A percentile compares a stretch with the other conserved stretches of the same genome.
Evolutionary conservation across 73 alveolate species (phyloP).

Genomic region (Uronychia setigera): DNA sequence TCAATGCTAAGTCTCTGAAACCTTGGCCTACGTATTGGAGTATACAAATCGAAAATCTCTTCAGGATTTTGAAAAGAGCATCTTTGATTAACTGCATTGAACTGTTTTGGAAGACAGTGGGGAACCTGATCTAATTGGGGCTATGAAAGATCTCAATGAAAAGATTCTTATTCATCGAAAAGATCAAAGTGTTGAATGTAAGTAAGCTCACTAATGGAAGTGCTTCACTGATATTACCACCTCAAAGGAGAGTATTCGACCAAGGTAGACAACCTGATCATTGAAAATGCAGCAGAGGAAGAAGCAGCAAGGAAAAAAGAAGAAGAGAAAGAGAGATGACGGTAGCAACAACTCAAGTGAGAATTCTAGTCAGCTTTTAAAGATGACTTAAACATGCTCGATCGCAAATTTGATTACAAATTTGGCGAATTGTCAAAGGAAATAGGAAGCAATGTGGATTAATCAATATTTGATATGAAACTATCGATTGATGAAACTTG

Average conservation of each 20-base stretch:
- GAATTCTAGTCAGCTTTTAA: neutral
- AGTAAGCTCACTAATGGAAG: neutral
- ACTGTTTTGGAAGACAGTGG: neutral
- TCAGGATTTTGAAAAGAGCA: neutral
- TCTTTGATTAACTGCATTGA: neutral
- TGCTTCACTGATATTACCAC: neutral
- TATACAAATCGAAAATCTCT: neutral
- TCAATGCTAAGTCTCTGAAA: constrained; percentile 6
- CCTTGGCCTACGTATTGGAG: neutral
- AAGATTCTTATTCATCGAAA: neutral
- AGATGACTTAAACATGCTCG: neutral
- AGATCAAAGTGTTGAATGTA: neutral
- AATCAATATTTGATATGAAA: neutral
- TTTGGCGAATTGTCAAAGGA: neutral
- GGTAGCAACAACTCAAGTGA: neutral
- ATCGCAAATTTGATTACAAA: neutral
- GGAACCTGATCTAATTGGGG: neutral
- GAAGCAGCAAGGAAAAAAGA: neutral
- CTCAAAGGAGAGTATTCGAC: neutral
- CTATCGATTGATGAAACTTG: neutral
- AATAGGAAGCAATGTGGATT: neutral
- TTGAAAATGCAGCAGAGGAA: neutral
- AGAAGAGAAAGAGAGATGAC: neutral
- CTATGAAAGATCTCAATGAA: neutral
- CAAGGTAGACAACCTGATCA: neutral